Percentiles rank a stretch among this genome's conserved stretches.
Conservation (phyloP, 2,329 filamentous ascomycete species). For the Fusarium equiseti region DNA sequence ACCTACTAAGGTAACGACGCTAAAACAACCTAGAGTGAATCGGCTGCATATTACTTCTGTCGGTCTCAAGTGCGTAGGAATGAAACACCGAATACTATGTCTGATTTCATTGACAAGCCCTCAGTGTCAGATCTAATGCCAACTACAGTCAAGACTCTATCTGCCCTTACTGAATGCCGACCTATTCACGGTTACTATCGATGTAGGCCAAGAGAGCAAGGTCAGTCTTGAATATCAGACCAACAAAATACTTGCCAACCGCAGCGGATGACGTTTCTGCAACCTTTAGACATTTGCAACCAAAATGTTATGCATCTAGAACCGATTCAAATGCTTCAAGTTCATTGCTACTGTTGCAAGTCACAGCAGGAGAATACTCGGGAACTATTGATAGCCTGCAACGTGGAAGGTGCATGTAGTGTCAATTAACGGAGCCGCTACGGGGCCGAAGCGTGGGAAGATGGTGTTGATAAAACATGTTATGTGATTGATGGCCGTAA, state of each 20-base stretch:
- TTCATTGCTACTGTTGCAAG: not conserved
- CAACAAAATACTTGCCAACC: constrained; percentile 1
- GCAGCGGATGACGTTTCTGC: not conserved
- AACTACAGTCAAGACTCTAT: not conserved
- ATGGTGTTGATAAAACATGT: constrained; percentile 35
- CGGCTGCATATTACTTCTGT: not conserved
- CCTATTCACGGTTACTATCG: constrained; percentile 18
- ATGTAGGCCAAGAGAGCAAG: constrained; percentile 28
- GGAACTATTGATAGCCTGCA: not conserved
- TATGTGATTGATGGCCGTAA: constrained; percentile 45
- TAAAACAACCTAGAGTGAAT: not conserved
- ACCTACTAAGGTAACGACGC: not conserved
- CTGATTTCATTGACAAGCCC: not conserved
- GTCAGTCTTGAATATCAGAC: constrained; percentile 14
- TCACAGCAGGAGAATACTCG: not conserved
- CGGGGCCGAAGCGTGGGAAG: constrained; percentile 27
- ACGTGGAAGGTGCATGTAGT: not conserved
- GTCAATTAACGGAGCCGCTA: constrained; percentile 28
- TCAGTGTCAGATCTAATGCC: not conserved
- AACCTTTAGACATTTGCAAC: not conserved
- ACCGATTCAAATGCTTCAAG: not conserved
- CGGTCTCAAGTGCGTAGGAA: not conserved
- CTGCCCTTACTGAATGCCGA: constrained; percentile 7
- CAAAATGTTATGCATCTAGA: not conserved
- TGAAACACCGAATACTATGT: not conserved